Evolutionary conservation across 495 filamentous ascomycete species (phyloP).

Genomic region (Aspergillus taichungensis): DNA sequence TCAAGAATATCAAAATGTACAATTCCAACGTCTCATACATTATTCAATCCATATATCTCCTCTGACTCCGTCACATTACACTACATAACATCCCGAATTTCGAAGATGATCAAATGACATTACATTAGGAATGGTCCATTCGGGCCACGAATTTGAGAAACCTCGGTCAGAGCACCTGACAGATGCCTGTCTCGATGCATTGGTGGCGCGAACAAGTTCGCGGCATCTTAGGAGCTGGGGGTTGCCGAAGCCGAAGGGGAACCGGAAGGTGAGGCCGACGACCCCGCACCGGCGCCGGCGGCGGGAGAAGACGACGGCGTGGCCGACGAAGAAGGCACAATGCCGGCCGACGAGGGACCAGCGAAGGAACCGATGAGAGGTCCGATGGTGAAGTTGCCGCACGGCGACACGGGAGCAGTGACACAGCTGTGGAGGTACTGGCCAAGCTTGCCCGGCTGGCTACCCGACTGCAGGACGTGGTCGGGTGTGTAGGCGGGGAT

Average conservation of each 20-base stretch:
- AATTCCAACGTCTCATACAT: background rate
- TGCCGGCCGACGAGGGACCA: conserved; percentile 2
- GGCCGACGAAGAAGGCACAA: background rate
- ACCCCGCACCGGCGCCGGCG: background rate
- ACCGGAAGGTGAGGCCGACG: conserved; percentile 5
- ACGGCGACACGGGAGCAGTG: conserved; percentile 13
- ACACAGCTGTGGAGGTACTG: conserved; percentile 20
- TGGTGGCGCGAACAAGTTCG: background rate
- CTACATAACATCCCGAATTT: background rate
- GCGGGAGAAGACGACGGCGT: conserved; percentile 3
- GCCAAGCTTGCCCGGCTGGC: conserved; percentile 21
- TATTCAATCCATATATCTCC: background rate
- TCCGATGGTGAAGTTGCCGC: conserved; percentile 17
- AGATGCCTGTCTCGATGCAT: background rate
- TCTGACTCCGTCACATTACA: background rate
- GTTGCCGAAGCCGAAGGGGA: background rate
- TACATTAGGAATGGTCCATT: background rate
- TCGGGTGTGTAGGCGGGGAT: conserved; percentile 19
- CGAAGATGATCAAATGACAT: background rate
- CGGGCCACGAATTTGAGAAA: too few relatives aligned
- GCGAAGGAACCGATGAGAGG: conserved; percentile 16
- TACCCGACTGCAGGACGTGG: conserved; percentile 15
- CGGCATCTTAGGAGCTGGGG: background rate
- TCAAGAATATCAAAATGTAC: background rate
- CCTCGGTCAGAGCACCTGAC: too few relatives aligned